phyloP scores from a whole-genome alignment of 495 filamentous ascomycete species.

The Astrothelium subdiscretum region DNA sequence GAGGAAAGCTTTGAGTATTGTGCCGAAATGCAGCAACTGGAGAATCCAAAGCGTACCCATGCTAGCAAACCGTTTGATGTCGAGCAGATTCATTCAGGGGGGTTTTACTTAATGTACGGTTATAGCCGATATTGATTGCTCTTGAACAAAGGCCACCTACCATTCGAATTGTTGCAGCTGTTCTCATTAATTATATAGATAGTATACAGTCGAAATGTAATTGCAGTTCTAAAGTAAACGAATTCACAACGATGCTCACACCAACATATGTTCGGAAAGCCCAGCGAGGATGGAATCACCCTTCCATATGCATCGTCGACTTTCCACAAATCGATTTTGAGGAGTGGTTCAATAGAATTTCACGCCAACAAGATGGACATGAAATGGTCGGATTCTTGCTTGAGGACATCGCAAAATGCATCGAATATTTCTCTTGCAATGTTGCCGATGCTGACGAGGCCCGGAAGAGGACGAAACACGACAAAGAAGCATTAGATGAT shows the following conservation, averaged over 20 bases:
- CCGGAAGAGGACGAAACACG: not conserved
- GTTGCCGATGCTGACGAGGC: not conserved
- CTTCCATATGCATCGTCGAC: not conserved
- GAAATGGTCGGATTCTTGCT: not conserved
- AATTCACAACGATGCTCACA: not conserved
- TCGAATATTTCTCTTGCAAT: not conserved
- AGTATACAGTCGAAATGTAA: not conserved
- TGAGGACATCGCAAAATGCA: not conserved
- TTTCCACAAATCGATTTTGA: not conserved
- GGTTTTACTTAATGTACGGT: not conserved
- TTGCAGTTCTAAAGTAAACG: not conserved
- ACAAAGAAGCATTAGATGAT: not conserved
- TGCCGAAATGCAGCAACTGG: not conserved
- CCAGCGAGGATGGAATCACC: not conserved
- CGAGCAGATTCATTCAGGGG: not conserved
- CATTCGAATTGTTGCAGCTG: not conserved
- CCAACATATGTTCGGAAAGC: not conserved
- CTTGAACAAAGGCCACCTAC: not conserved
- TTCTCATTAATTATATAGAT: not conserved
- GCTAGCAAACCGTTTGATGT: not conserved
- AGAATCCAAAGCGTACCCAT: not conserved
- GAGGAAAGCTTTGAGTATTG: not conserved
- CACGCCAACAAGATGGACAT: not conserved
- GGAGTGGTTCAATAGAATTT: not conserved
- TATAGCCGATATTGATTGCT: not conserved